phyloP scores from a whole-genome alignment of 805 yeast genomes.

The Candida boidinii region DNA sequence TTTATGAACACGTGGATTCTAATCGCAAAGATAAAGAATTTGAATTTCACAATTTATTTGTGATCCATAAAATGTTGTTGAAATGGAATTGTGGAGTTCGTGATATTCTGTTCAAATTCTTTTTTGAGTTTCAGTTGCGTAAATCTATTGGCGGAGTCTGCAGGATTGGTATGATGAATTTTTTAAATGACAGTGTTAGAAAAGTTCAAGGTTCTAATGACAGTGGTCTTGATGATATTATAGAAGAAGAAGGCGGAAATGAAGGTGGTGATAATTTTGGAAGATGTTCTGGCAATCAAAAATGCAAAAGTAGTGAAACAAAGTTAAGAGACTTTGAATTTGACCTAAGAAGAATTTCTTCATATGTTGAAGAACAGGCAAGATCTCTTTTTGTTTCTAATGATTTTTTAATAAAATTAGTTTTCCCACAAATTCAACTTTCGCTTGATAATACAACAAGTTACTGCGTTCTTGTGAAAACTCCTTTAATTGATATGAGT shows the following conservation, averaged over 20 bases:
- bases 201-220: too few relatives aligned
- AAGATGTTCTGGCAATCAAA: constrained; percentile 2
- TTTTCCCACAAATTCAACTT: constrained; percentile 79
- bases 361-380: constrained; percentile 19
- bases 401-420: constrained; percentile 56
- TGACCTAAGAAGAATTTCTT: constrained; percentile 34
- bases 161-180: too few relatives aligned
- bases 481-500: constrained; percentile 64
- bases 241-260: not conserved
- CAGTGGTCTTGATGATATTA: not conserved
- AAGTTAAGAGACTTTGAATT: constrained; percentile 37
- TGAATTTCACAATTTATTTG: constrained; percentile 56
- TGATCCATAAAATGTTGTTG: constrained; percentile 61
- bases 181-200: too few relatives aligned
- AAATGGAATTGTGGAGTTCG: constrained; percentile 73
- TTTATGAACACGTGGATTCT: constrained; percentile 4
- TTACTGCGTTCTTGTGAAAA: constrained; percentile 58
- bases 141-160: constrained; percentile 29
- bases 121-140: constrained; percentile 38
- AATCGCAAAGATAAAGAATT: constrained; percentile 8
- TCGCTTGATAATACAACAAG: constrained; percentile 42
- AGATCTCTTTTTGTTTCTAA: constrained; percentile 30
- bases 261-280: not conserved
- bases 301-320: constrained; percentile 4
- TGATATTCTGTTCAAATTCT: constrained; percentile 52